Conservation (phyloP, 2,329 filamentous ascomycete species). For the Arachnomyces sp. region DNA sequence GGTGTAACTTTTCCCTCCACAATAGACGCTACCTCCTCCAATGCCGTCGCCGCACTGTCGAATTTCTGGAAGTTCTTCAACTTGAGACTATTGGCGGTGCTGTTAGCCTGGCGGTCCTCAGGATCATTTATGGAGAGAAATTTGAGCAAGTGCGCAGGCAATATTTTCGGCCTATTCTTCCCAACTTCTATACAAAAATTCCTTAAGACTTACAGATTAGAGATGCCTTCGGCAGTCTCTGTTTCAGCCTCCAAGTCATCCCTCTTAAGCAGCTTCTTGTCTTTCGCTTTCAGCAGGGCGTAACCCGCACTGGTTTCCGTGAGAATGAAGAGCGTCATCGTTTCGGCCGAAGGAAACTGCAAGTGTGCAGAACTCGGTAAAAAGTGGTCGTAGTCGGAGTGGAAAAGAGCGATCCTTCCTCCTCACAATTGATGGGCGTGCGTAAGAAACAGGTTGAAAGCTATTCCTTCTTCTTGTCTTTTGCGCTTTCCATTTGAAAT, state of each 20-base stretch:
- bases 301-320: conserved; percentile 94
- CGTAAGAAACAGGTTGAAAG: conserved; percentile 22
- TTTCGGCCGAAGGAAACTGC: conserved; percentile 22
- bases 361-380: no score
- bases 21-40: conserved; percentile 82
- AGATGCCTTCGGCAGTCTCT: conserved; percentile 73
- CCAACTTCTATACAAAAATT: background rate
- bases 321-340: conserved; percentile 85
- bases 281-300: conserved; percentile 94
- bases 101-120: no score
- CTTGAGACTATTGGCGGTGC: conserved; percentile 58
- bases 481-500: conserved; percentile 23
- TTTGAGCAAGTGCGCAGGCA: conserved; percentile 7
- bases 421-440: no score
- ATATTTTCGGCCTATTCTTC: background rate
- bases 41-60: conserved; percentile 80
- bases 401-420: no score
- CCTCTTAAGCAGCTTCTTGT: conserved; percentile 94
- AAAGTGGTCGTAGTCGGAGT: no score
- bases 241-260: conserved; percentile 70
- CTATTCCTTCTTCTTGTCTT: conserved; percentile 16
- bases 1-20: conserved; percentile 93
- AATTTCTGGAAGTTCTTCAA: conserved; percentile 98
- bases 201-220: conserved; percentile 62
- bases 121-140: background rate